Base-by-base conservation (phyloP, 257 asterid genomes). In the Dorcoceras hygrometricum region DNA sequence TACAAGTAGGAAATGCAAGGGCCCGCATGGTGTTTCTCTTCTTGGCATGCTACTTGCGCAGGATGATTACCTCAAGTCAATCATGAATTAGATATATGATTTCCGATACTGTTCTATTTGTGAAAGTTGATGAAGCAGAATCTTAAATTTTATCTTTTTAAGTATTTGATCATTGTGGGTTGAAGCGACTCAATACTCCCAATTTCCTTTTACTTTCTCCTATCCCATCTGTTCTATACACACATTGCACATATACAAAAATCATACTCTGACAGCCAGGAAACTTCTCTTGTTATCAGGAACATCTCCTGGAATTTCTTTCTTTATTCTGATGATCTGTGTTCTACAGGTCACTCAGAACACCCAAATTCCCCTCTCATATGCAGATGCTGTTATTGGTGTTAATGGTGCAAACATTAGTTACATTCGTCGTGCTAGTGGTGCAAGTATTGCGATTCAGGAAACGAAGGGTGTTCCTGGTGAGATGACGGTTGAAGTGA, bases 401-500 rank as follows among this genome's bases (percentile, higher is more conserved):
- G 71, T 89, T 59, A 81, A 86, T 66, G 96, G 96, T 67, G 84
- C 95, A 67, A 89, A 87, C 74, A 92, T 92, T 51, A 92, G 98
- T 71, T 92, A 87, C 58, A 87, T 92, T 46, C 95, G 96, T 25
- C 96, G 96, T 79, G 80, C 88, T 48, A 89, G 96, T 81, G 98
- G 98, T 75, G 95, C 98, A 73, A 79, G 91, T 67, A 83, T 92
- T 51, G 96, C 95, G 18, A 71, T 89, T 61, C 96, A 89, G 74
- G 96, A 87, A 79, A 79, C 95, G 18, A 84, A 80, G 76, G 98
- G 91, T 69, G 85, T 78, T 69, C 96, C 96, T 71, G 91, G 82
- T 31, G 93, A 89, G 90, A 92, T 92, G 98, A 92, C 96, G 48
- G 93, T 92, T 71, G 98, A 92, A 80, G 86, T 92, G 29, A 84